Percentiles rank a stretch among this genome's conserved stretches.
phyloP scores from a whole-genome alignment of 306 rosid genomes.

The Vigna hirtella region DNA sequence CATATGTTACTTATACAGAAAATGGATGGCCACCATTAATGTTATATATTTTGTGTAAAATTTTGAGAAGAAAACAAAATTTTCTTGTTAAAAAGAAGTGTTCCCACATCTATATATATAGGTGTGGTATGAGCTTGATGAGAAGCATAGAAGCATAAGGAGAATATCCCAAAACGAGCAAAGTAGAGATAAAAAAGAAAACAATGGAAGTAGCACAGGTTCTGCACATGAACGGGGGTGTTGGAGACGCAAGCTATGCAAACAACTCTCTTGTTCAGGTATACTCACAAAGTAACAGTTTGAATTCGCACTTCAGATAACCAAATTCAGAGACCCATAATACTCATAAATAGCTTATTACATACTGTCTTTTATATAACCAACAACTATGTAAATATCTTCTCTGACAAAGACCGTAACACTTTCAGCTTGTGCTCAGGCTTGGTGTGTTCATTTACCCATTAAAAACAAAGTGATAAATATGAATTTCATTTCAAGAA shows the following conservation, averaged over 20 bases:
- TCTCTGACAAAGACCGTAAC: too few relatives aligned
- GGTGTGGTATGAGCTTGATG: neutral
- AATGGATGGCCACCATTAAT: neutral
- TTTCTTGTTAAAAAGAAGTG: neutral
- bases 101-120: neutral
- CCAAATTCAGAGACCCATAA: too few relatives aligned
- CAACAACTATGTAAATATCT: too few relatives aligned
- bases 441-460: too few relatives aligned
- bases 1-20: neutral
- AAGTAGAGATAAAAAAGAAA: neutral
- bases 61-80: neutral
- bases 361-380: too few relatives aligned
- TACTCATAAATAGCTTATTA: too few relatives aligned
- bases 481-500: too few relatives aligned
- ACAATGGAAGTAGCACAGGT: constrained; percentile 42
- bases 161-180: neutral
- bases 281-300: neutral
- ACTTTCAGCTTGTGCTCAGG: too few relatives aligned
- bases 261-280: constrained; percentile 51
- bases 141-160: neutral
- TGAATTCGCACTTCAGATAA: too few relatives aligned
- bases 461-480: too few relatives aligned
- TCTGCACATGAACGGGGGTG: constrained; percentile 52
- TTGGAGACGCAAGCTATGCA: constrained; percentile 51
- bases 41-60: neutral